Evolutionary conservation across 2,329 filamentous ascomycete species (phyloP).

Genomic region (Purpureocillium takamizusanense): DNA sequence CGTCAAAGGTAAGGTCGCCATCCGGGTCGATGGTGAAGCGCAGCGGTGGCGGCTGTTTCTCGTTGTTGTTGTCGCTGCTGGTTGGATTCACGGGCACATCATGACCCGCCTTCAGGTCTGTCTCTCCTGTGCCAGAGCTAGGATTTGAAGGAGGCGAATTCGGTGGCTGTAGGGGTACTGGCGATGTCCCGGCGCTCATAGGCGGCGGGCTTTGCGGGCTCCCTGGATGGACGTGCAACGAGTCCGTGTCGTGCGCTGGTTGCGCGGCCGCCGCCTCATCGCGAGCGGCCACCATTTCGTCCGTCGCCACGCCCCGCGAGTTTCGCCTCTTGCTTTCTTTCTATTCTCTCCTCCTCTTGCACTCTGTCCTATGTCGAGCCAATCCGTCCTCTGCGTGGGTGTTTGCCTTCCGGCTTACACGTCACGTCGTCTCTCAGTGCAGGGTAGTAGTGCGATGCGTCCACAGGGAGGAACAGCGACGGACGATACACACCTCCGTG

Average conservation of each 20-base stretch:
- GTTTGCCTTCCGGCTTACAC: too few species aligned
- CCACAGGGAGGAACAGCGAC: too few species aligned
- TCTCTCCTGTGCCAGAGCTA: constrained; percentile 6
- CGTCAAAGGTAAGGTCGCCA: constrained; percentile 33
- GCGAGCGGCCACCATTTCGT: constrained; percentile 9
- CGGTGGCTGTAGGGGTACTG: not conserved
- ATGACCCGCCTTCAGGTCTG: constrained; percentile 4
- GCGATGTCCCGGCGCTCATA: not conserved
- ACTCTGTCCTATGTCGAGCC: too few species aligned
- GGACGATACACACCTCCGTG: too few species aligned
- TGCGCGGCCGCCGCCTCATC: constrained; percentile 4
- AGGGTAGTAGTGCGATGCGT: too few species aligned
- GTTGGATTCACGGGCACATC: not conserved
- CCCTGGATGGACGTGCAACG: constrained; percentile 16
- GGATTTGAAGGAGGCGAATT: not conserved
- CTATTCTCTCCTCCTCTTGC: too few species aligned
- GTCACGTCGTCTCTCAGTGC: too few species aligned
- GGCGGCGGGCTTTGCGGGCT: constrained; percentile 14
- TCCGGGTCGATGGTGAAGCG: constrained; percentile 25
- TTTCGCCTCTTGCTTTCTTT: too few species aligned
- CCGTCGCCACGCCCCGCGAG: too few species aligned
- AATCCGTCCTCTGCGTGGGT: too few species aligned
- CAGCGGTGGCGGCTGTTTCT: constrained; percentile 1
- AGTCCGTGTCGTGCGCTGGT: constrained; percentile 14
- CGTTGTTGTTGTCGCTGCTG: not conserved